A percentile compares a stretch with the other conserved stretches of the same genome.
Evolutionary conservation across 257 asterid genomes (phyloP).

Genomic region (Cinchona pubescens): DNA sequence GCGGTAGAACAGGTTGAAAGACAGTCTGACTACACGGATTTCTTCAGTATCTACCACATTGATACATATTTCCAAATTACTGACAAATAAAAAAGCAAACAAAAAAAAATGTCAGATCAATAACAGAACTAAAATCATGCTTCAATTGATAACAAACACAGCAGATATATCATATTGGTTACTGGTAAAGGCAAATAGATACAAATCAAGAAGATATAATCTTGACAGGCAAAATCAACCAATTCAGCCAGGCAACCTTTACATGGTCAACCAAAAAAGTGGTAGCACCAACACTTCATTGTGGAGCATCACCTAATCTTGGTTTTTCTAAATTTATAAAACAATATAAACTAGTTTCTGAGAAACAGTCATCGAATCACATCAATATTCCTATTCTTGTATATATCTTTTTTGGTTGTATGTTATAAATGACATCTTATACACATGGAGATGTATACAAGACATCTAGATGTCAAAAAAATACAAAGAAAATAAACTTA

Average conservation of each 20-base stretch:
- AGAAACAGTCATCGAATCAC: background rate
- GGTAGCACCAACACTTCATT: background rate
- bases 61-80: background rate
- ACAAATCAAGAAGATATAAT: background rate
- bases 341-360: background rate
- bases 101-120: background rate
- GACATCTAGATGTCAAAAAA: too few relatives aligned
- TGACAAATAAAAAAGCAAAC: background rate
- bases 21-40: background rate
- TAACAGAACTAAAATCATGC: background rate
- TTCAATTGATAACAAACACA: background rate
- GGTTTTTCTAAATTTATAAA: too few relatives aligned
- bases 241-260: background rate
- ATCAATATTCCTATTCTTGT: too few relatives aligned
- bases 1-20: background rate
- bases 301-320: background rate
- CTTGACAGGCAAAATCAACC: background rate
- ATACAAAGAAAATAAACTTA: constrained; percentile 30
- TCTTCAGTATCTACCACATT: background rate
- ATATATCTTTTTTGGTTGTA: background rate
- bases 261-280: background rate
- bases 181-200: background rate
- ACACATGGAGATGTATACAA: background rate
- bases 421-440: background rate
- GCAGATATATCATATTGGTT: background rate